Conservation (phyloP, 2,329 filamentous ascomycete species). For the Hypoxylon sp. region DNA sequence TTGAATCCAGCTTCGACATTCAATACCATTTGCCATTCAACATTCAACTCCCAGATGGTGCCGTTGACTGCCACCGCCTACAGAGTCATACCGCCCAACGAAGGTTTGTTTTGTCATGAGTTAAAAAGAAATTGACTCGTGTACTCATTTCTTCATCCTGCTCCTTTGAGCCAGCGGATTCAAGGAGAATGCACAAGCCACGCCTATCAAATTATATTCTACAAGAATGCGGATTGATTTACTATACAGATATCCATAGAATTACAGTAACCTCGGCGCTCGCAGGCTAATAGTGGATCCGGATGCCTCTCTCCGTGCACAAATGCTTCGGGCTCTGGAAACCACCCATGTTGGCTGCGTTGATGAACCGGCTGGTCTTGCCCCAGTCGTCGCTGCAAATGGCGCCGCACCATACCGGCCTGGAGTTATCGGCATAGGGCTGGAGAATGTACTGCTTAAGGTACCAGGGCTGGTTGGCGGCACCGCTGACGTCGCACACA, state of each 20-base stretch:
- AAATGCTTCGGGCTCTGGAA: conserved; percentile 31
- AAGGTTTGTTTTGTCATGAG: too few species aligned
- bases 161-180: neutral
- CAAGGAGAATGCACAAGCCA: neutral
- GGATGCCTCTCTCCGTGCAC: conserved; percentile 3
- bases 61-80: too few species aligned
- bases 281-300: conserved; percentile 6
- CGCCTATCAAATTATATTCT: neutral
- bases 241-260: neutral
- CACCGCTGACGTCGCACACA: conserved; percentile 21
- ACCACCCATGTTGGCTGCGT: conserved; percentile 17
- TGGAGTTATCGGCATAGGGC: conserved; percentile 13
- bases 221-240: neutral
- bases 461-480: conserved; percentile 7
- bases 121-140: too few species aligned
- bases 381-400: conserved; percentile 29
- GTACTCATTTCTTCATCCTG: too few species aligned
- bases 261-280: neutral
- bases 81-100: too few species aligned
- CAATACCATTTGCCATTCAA: too few species aligned
- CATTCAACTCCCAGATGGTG: too few species aligned
- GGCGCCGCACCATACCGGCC: conserved; percentile 22
- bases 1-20: neutral
- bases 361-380: conserved; percentile 26
- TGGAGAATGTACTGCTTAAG: conserved; percentile 22